A percentile compares a stretch with the other conserved stretches of the same genome.
phyloP scores from a whole-genome alignment of 2,329 filamentous ascomycete genomes.

The Periconia macrospinosa region DNA sequence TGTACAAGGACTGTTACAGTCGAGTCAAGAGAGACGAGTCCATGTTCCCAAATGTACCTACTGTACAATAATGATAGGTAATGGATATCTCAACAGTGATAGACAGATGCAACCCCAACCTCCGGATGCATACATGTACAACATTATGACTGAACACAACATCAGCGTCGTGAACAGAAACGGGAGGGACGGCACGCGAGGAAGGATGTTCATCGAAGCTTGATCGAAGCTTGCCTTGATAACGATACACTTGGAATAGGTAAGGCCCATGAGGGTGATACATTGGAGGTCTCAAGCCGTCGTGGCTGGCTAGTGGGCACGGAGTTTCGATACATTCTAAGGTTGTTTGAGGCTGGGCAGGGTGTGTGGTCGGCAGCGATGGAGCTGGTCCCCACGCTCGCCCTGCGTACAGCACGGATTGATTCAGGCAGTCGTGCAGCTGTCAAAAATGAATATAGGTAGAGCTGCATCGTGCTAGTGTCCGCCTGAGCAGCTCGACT shows the following conservation, averaged over 20 bases:
- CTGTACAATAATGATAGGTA: too few relatives aligned
- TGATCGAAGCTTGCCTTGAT: slow-evolving; percentile 25
- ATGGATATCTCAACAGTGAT: too few relatives aligned
- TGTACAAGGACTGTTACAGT: too few relatives aligned
- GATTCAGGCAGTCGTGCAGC: slow-evolving; percentile 23
- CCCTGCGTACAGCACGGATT: slow-evolving; percentile 4
- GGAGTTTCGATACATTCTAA: slow-evolving; percentile 29
- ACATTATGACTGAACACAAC: too few relatives aligned
- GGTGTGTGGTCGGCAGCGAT: slow-evolving; percentile 32
- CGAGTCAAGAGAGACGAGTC: too few relatives aligned
- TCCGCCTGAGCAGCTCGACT: slow-evolving; percentile 22
- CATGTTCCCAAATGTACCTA: too few relatives aligned
- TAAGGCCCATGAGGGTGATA: slow-evolving; percentile 35
- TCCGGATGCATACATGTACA: too few relatives aligned
- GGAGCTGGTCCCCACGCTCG: slow-evolving; percentile 29
- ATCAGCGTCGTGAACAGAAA: background rate
- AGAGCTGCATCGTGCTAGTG: slow-evolving; percentile 26
- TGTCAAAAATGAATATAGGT: slow-evolving; percentile 38
- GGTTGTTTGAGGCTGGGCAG: slow-evolving; percentile 41
- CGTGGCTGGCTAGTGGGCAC: slow-evolving; percentile 34
- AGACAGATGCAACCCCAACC: too few relatives aligned
- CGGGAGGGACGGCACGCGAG: slow-evolving; percentile 8
- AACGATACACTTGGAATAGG: slow-evolving; percentile 26
- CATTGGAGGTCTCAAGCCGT: slow-evolving; percentile 32
- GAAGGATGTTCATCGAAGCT: slow-evolving; percentile 20